Base-by-base conservation (phyloP, 345 rosid species). In the Theobroma cacao region DNA sequence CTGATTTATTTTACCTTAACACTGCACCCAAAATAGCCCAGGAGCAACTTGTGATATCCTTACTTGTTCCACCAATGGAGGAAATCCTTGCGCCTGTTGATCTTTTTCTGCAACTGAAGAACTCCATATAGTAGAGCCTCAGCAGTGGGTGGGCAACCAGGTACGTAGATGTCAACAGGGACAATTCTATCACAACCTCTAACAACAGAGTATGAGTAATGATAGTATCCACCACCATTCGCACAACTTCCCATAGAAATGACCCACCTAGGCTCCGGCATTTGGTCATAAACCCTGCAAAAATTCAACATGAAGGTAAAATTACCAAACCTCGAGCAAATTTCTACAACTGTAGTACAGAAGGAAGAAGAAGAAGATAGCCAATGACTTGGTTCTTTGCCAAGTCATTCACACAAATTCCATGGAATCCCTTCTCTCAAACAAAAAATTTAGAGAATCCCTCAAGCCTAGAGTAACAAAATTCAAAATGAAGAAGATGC, bases 181-280 rank as follows among this genome's bases (percentile, higher is more conserved):
- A 96, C 99, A 41, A 96, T 96, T 86, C 99, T 89, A 84, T 96
- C 98, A 65, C 99, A 96, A 52, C 99, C 99, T 36, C 98, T 84
- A 55, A 96, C 99, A 47, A 94, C 98, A 0, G 99, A 90, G 89
- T 96, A 96, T 20, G 98, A 96, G 90, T 96, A 94, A 84, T 96
- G 98, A 78, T 94, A 94, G 90, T 94, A 96, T 70, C 98, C 98
- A 34, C 99, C 99, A 70, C 98, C 99, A 76, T 94, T 96, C 28
- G 99, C 99, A 78, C 99, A 94, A 70, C 99, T 96, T 64, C 99
- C 99, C 98, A 94, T 96, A 7, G 99, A 94, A 68, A 96, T 91
- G 53, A 96, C 98, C 98, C 98, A 94, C 83, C 97, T 91, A 7
- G 99, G 98, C 83, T 96, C 98, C 0, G 98, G 99, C 99, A 96